Evolutionary conservation across 2,329 filamentous ascomycete species (phyloP), one percentile per base, ranked within the genome.

Genomic region (Aschersonia sp.): DNA sequence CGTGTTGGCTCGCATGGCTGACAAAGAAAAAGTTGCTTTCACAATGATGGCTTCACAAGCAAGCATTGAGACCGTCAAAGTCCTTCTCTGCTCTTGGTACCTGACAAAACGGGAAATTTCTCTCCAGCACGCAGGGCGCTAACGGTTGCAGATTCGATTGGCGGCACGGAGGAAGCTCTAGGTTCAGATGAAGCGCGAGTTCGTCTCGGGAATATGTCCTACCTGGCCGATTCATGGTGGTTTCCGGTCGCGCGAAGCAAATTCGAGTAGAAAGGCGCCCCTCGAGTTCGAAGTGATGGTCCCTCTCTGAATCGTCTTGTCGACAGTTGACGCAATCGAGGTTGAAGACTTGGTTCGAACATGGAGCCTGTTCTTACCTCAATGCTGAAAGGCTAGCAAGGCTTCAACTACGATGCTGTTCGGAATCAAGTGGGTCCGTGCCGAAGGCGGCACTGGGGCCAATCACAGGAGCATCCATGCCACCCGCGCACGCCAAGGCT

Each of bases 191-290:
- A 47, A 49, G 53, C 54, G 46, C 50, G 46, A 54, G 49, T 46
- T 54, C 48, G 47, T 49, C 53, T 53, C 49, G 39, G 14, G 55
- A 42, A 11, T 55, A 52, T 55, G 58, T 59, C 68, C 63, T 78
- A 78, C 75, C 75, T 77, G 72, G 70, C 69, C 75, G 70, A 63
- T 78, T 78, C 75, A 78, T 78, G 60, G 63, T 69, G 44, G 63
- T 59, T 49, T n/a, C 41, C 31, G 42, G 42, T 47, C 32, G 49
- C 37, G 32, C 9, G 32, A 41, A 49, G 40, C 22, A 33, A 31
- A 43, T 45, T 7, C 10, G 35, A 14, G 29, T 11, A 30, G 11
- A 12, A 11, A 2, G 33, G 8, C 33, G 33, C 12, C 33, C 33
- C 12, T 8, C 8, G 4, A 12, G 8, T 37, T 37, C 33, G 12